Base-by-base conservation (phyloP, 352 stramenopile species). In the Phytophthora constricta region DNA sequence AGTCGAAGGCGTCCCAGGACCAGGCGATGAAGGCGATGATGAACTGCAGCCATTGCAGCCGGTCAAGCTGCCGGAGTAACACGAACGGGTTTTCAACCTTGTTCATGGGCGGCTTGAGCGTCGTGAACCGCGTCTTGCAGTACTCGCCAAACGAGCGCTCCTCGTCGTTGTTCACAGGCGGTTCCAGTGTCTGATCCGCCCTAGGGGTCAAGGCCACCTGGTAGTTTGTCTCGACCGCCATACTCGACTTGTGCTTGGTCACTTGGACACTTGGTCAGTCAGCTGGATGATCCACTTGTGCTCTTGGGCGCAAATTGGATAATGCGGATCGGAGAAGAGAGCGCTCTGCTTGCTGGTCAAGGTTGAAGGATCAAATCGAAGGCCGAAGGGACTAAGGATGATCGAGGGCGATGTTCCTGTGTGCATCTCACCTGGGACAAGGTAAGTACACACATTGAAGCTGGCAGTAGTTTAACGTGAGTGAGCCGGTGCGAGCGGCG, bases 1-100 rank as follows among this genome's bases (percentile, higher is more conserved):
- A 87, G 62, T 87, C 78, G 56, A 87, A 87, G 33, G 72, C 78
- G 31, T 87, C 78, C 78, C 78, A 87, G 2, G 63, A 68, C 78
- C 78, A 87, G 11, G 75, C 68, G 1, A 67, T 48, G 49, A 87
- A 87, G 20, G 58, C 56, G 16, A 79, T 61, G 19, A 70, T 42
- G 49, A 82, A 79, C 34, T 79, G 64, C 9, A 78, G 46, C 74
- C 74, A 82, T 27, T 82, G 70, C 60, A 77, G 62, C 37, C 70
- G 70, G 41, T 83, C 54, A n/a, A 82, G 74, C 28, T 62, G 47
- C 23, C 37, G 34, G 9, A 79, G 56, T 46, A 74, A 47, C 34
- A 62, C 62, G 20, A 74, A 39, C 33, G 72, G 72, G 46, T 76
- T 79, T 10, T 73, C 62, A 14, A 58, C 52, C 39, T 75, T 68